Conservation (phyloP, 1,139 yeast genomes). For the Diutina siamensis region DNA sequence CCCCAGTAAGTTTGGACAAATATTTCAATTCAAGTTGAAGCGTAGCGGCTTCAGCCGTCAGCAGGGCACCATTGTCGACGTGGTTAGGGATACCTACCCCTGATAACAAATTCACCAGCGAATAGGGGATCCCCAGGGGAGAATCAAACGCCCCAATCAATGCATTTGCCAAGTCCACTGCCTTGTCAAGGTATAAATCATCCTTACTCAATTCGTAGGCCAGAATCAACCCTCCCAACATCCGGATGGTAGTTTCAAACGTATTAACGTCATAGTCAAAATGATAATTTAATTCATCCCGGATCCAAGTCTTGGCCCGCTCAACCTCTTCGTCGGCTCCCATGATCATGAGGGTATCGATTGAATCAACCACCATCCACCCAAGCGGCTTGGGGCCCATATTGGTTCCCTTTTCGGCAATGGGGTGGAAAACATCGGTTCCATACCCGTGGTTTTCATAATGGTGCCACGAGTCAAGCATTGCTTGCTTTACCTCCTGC, state of each 20-base stretch:
- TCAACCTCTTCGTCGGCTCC: slow-evolving; percentile 54
- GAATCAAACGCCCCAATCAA: slow-evolving; percentile 58
- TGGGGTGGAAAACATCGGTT: slow-evolving; percentile 51
- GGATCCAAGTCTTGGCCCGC: slow-evolving; percentile 67
- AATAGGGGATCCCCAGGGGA: slow-evolving; percentile 59
- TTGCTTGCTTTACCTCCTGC: slow-evolving; percentile 47
- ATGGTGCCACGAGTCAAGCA: slow-evolving; percentile 70
- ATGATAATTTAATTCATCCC: slow-evolving; percentile 32
- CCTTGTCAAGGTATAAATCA: slow-evolving; percentile 64
- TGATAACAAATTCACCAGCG: slow-evolving; percentile 62
- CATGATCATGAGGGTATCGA: slow-evolving; percentile 81
- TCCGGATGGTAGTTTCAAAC: slow-evolving; percentile 87
- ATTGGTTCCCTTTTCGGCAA: slow-evolving; percentile 50
- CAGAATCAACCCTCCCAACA: slow-evolving; percentile 85
- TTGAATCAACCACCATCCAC: slow-evolving; percentile 86
- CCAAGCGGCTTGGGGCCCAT: slow-evolving; percentile 84
- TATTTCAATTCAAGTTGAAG: slow-evolving; percentile 84
- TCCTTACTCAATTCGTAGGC: slow-evolving; percentile 67
- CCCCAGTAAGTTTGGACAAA: slow-evolving; percentile 71
- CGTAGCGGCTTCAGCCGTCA: slow-evolving; percentile 88
- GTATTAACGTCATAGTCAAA: slow-evolving; percentile 71
- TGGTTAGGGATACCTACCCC: slow-evolving; percentile 52
- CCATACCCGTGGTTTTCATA: slow-evolving; percentile 83
- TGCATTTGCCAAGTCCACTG: slow-evolving; percentile 60
- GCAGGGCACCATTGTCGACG: slow-evolving; percentile 55